A percentile compares a stretch with the other conserved stretches of the same genome.
These are phyloP conservation scores for Pestalotiopsis sp. DNA, from an alignment of 2,329 filamentous ascomycete genomes.

Conservation along the genomic window DNA sequence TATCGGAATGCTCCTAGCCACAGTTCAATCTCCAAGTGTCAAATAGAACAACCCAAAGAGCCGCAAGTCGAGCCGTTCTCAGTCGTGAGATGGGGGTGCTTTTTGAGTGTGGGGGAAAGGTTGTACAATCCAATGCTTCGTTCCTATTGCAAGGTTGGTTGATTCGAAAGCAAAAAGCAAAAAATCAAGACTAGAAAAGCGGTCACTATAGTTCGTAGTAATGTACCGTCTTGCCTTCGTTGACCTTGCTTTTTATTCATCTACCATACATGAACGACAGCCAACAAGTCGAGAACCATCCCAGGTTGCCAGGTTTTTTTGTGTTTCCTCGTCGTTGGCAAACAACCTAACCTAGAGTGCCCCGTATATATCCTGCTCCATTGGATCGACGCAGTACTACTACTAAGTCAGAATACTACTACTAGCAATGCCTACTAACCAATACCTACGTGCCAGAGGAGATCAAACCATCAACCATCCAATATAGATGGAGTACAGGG, in stretches of 20 bases:
- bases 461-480: background rate
- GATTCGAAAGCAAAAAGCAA: too few relatives aligned
- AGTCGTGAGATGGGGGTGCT: background rate
- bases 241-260: background rate
- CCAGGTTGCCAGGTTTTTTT: background rate
- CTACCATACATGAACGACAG: background rate
- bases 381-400: too few relatives aligned
- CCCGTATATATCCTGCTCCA: background rate
- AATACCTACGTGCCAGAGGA: background rate
- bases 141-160: too few relatives aligned
- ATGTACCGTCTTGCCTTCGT: too few relatives aligned
- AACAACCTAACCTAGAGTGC: background rate
- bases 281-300: background rate
- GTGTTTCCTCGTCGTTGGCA: background rate
- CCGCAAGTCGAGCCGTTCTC: background rate
- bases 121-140: too few relatives aligned
- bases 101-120: too few relatives aligned
- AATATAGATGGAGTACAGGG: background rate
- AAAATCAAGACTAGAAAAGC: too few relatives aligned
- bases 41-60: background rate
- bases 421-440: background rate
- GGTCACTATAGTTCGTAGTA: too few relatives aligned
- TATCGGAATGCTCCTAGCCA: background rate
- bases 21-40: background rate
- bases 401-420: background rate